Evolutionary conservation across 1,284 basidiomycete genomes (phyloP).

Genomic region (Pascua sp.): DNA sequence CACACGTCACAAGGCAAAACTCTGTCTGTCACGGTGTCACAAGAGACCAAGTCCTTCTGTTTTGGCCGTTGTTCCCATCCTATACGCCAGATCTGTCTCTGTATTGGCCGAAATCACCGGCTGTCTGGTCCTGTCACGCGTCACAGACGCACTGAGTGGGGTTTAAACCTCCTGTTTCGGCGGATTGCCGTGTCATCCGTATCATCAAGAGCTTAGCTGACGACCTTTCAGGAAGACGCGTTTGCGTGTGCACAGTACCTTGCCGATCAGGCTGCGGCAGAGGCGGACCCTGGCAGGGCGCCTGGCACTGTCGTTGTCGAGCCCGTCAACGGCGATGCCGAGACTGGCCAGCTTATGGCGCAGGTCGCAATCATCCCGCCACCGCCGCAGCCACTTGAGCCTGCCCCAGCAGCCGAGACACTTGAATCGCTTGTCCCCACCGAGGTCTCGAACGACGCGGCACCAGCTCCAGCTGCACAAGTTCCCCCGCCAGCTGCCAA

Average conservation of each 20-base stretch:
- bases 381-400: background rate
- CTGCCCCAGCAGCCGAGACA: background rate
- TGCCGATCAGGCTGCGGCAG: slow-evolving; percentile 22
- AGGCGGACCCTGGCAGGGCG: background rate
- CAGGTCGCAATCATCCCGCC: slow-evolving; percentile 1
- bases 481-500: background rate
- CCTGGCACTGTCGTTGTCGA: background rate
- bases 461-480: background rate
- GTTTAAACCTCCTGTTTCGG: too few species aligned
- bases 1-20: too few species aligned
- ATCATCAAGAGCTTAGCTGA: background rate
- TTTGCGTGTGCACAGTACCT: slow-evolving; percentile 14
- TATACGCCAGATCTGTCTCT: too few species aligned
- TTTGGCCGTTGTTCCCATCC: too few species aligned
- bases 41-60: too few species aligned
- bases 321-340: slow-evolving; percentile 2
- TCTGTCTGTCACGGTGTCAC: too few species aligned
- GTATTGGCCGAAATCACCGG: too few species aligned
- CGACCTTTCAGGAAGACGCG: slow-evolving; percentile 22
- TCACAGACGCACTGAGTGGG: too few species aligned
- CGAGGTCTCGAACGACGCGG: background rate
- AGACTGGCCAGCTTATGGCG: background rate
- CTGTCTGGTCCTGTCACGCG: too few species aligned
- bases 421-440: background rate
- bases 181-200: too few species aligned